phyloP scores from a whole-genome alignment of 805 yeast genomes.

The Ogataea haglerorum region DNA sequence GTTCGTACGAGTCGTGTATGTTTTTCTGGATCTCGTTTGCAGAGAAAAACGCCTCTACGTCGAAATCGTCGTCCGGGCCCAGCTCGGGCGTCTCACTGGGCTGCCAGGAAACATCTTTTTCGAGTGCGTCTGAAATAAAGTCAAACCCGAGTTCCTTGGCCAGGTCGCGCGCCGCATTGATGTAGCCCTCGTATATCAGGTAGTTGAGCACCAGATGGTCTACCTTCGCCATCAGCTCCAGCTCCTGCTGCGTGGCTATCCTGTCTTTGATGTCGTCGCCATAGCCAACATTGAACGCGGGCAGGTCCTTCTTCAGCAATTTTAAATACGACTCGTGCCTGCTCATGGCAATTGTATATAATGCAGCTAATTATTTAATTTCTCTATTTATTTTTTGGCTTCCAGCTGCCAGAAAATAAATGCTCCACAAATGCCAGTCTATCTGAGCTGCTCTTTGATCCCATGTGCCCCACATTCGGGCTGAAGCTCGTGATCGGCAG shows the following conservation, averaged over 20 bases:
- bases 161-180: conserved; percentile 60
- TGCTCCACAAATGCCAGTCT: conserved; percentile 58
- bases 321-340: conserved; percentile 6
- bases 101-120: neutral
- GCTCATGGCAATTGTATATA: neutral
- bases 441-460: conserved; percentile 42
- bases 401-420: conserved; percentile 67
- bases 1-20: conserved; percentile 13
- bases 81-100: conserved; percentile 23
- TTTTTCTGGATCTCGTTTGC: conserved; percentile 14
- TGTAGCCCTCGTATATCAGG: conserved; percentile 74
- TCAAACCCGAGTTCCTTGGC: conserved; percentile 51
- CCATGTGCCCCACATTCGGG: conserved; percentile 72
- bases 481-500: conserved; percentile 69
- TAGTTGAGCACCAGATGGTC: conserved; percentile 64
- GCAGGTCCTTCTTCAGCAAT: conserved; percentile 1
- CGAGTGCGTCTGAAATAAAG: conserved; percentile 10
- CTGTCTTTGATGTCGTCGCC: conserved; percentile 3
- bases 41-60: conserved; percentile 8
- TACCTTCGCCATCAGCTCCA: conserved; percentile 30
- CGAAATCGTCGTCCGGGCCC: conserved; percentile 6
- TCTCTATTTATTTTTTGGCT: conserved; percentile 21
- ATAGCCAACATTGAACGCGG: neutral
- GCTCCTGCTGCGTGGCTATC: conserved; percentile 3
- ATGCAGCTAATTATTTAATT: neutral